Base-by-base conservation (phyloP, 768 basidiomycete genomes). In the Dacryopinax primogenitus region DNA sequence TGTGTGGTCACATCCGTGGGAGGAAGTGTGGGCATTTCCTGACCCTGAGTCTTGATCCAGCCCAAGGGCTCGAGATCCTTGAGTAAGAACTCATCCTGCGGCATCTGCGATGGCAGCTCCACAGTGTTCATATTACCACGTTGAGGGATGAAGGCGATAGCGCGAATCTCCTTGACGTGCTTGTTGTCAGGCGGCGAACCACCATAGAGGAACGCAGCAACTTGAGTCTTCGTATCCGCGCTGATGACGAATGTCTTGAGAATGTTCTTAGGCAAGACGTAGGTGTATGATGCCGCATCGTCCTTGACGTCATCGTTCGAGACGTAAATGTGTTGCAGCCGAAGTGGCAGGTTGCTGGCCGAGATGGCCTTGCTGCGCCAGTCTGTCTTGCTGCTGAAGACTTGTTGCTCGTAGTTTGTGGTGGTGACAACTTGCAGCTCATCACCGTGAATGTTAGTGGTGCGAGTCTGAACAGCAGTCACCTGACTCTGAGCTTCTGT, bases 301-400 rank as follows among this genome's bases (percentile, higher is more conserved):
- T 99, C 96, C 76, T 95, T 95, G 72, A 99, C 94, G 72, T 99
- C 95, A 71, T 99, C 96, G 72, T 97, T 99, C 41, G 93, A 95
- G 33, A 99, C 96, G 74, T 96, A 98, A 76, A 98, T 96, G 74
- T 99, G 94, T 73, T 98, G 94, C 67, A 98, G 81, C 72, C 96
- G 92, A 67, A 99, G 85, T 2, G 95, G 86, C 51, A 99, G 82
- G 75, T 99, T 94, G 23, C 94, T 98, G 0, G 96, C 89, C 16
- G 92, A 94, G 71, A 99, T 98, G 34, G 96, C 96, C 68, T 96
- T 88, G 33, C 97, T 90, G 71, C 96, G 92, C 96, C 96, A 99
- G 75, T 99, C 96, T 2, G 96, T 97, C 80, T 99, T 98, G 79
- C 88, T 91, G 76, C 91, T 94, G 80, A 99, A 99, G n/a, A 92